Percentiles rank a stretch among this genome's conserved stretches.
phyloP scores from a whole-genome alignment of 176 grass and related monocot species.

The Musa troglodytarum region DNA sequence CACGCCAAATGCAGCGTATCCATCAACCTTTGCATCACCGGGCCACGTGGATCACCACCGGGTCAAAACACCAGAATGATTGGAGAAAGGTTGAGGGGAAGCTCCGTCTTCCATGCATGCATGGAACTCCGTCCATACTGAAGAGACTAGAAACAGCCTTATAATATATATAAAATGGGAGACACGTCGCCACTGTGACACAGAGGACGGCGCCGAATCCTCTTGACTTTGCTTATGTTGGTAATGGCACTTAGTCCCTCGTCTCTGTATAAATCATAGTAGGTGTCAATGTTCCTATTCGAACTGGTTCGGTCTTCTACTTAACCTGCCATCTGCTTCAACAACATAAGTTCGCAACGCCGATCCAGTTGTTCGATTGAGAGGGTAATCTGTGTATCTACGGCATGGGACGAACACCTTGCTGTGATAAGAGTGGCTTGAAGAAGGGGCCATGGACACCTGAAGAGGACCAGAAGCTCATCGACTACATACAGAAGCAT shows the following conservation, averaged over 20 bases:
- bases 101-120: not conserved
- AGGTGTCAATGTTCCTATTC: not conserved
- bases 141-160: too few relatives aligned
- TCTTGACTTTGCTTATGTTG: not conserved
- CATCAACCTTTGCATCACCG: not conserved
- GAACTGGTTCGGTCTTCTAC: not conserved
- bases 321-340: not conserved
- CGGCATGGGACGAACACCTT: not conserved
- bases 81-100: not conserved
- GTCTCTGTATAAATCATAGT: not conserved
- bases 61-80: not conserved
- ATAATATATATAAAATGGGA: not conserved
- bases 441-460: constrained; percentile 8
- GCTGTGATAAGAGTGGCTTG: constrained; percentile 6
- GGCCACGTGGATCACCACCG: not conserved
- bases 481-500: constrained; percentile 6
- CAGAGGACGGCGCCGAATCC: not conserved
- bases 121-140: too few relatives aligned
- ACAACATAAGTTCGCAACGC: too few relatives aligned
- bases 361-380: not conserved
- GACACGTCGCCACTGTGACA: not conserved
- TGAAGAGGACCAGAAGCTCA: constrained; percentile 6
- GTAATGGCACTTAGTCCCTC: not conserved
- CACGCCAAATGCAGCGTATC: not conserved
- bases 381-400: not conserved